phyloP scores from a whole-genome alignment of 345 rosid species.

The Citrus maxima region DNA sequence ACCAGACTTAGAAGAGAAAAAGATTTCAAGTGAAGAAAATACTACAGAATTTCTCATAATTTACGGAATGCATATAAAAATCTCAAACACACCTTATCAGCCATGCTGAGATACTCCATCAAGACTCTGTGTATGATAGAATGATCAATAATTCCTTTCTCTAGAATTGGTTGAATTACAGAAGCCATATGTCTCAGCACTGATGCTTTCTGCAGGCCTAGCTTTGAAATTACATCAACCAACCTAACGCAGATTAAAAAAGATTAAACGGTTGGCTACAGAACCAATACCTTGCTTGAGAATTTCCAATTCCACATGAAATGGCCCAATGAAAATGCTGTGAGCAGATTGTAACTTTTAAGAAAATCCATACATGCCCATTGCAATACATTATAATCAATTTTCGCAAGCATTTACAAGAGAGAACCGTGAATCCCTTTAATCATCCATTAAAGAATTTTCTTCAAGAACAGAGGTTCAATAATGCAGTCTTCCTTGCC shows the following conservation, averaged over 20 bases:
- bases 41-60: background rate
- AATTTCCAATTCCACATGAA: background rate
- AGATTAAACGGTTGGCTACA: background rate
- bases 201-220: slow-evolving; percentile 63
- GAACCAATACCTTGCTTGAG: background rate
- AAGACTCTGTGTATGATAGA: slow-evolving; percentile 74
- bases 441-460: background rate
- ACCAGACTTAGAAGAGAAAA: slow-evolving; percentile 21
- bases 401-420: background rate
- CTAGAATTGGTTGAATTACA: slow-evolving; percentile 81
- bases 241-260: slow-evolving; percentile 46
- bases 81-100: slow-evolving; percentile 60
- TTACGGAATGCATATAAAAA: background rate
- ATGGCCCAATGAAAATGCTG: background rate
- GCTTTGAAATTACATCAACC: slow-evolving; percentile 70
- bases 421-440: background rate
- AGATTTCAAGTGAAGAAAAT: background rate
- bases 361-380: background rate
- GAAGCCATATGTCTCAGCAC: slow-evolving; percentile 73
- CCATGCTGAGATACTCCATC: slow-evolving; percentile 72
- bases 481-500: background rate
- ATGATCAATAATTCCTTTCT: slow-evolving; percentile 94
- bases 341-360: background rate
- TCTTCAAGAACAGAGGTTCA: background rate
- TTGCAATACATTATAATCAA: background rate